Evolutionary conservation across 768 basidiomycete genomes (phyloP).

Genomic region (Tricholoma bakamatsutake): DNA sequence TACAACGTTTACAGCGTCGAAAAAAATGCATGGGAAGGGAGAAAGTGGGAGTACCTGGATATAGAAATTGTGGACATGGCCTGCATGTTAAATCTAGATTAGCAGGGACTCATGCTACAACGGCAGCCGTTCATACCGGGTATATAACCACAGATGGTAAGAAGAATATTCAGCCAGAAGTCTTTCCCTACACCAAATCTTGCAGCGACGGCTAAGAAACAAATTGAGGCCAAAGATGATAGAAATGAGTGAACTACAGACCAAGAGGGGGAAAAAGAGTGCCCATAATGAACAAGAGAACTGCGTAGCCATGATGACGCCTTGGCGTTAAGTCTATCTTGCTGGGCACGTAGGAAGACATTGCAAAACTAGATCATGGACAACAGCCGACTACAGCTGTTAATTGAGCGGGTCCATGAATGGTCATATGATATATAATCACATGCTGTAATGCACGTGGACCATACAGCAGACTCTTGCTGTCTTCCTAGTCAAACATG

Average conservation of each 20-base stretch:
- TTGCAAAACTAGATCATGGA: conserved; percentile 8
- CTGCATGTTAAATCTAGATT: conserved; percentile 28
- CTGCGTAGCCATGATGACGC: conserved; percentile 75
- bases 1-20: conserved; percentile 4
- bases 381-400: too few relatives aligned
- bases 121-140: conserved; percentile 46
- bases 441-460: conserved; percentile 9
- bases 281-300: conserved; percentile 82
- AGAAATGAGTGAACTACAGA: conserved; percentile 27
- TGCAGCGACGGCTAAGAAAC: conserved; percentile 74
- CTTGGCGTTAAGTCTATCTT: conserved; percentile 64
- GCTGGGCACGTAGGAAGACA: conserved; percentile 32
- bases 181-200: conserved; percentile 89
- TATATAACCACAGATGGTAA: conserved; percentile 90
- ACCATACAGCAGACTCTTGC: not conserved
- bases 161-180: conserved; percentile 84
- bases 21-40: not conserved
- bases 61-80: conserved; percentile 91
- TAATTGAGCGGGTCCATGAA: too few relatives aligned
- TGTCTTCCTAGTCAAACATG: conserved; percentile 23
- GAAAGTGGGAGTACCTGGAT: conserved; percentile 53
- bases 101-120: conserved; percentile 1
- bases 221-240: conserved; percentile 5
- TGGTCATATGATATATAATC: conserved; percentile 17
- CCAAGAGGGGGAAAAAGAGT: conserved; percentile 89